phyloP scores from a whole-genome alignment of 108 stramenopile species.

The Nitzschia sp. region DNA sequence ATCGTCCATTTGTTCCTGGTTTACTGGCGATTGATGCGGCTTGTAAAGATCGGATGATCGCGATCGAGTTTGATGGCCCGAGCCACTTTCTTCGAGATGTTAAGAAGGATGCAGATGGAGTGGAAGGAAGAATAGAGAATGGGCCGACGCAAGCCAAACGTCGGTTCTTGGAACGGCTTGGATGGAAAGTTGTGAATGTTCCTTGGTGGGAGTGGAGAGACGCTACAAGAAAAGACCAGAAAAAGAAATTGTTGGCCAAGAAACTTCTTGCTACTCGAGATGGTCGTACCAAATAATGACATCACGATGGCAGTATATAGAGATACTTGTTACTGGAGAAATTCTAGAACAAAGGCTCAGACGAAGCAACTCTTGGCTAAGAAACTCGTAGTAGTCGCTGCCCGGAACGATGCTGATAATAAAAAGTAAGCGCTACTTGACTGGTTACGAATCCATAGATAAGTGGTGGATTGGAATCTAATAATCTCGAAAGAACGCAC shows the following conservation, averaged over 20 bases:
- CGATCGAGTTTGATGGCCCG: conserved; percentile 25
- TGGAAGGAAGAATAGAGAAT: background rate
- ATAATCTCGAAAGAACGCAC: no score
- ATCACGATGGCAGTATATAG: no score
- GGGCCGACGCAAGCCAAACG: conserved; percentile 26
- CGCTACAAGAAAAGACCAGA: background rate
- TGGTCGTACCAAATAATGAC: no score
- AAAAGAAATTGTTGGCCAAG: background rate
- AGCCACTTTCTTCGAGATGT: conserved; percentile 3
- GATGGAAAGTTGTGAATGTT: conserved; percentile 26
- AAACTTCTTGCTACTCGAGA: no score
- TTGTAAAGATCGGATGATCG: background rate
- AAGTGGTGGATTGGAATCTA: no score
- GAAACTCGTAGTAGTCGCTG: no score
- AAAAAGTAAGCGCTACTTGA: no score
- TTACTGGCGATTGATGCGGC: conserved; percentile 26
- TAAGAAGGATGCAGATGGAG: background rate
- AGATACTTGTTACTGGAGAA: no score
- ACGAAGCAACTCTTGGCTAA: no score
- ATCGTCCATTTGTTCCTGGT: background rate
- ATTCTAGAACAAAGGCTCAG: no score
- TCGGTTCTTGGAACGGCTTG: conserved; percentile 8
- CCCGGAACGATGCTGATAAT: no score
- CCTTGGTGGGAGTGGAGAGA: conserved; percentile 1
- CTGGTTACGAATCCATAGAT: no score